A percentile compares a stretch with the other conserved stretches of the same genome.
These are phyloP conservation scores for Solanum bulbocastanum DNA, from an alignment of 257 asterid species.

Conservation along the genomic window DNA sequence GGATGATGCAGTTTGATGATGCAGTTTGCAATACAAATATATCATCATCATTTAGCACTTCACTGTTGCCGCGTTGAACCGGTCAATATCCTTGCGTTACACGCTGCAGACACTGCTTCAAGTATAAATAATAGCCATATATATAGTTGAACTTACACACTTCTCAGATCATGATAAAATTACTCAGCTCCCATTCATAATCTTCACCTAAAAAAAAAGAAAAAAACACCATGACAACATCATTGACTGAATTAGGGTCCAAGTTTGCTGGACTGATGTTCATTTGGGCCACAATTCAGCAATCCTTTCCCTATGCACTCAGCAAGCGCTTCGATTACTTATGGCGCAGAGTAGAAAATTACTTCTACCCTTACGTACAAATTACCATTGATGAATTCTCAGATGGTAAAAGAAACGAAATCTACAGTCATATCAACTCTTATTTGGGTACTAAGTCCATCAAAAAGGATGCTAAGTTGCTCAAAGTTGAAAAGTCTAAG, in stretches of 20 bases:
- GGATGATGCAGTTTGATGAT: not conserved
- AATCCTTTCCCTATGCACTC: not conserved
- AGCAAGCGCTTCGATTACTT: not conserved
- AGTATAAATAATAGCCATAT: not conserved
- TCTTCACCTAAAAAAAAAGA: not conserved
- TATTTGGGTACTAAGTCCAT: not conserved
- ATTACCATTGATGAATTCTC: not conserved
- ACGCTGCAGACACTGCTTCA: not conserved
- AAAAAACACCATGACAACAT: not conserved
- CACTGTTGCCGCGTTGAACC: not conserved
- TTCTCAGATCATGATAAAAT: not conserved
- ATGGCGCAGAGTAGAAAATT: not conserved
- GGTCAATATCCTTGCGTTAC: not conserved
- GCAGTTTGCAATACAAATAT: not conserved
- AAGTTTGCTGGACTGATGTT: not conserved
- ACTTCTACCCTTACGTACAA: not conserved
- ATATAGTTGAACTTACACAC: not conserved
- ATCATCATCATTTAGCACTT: not conserved
- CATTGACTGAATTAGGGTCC: not conserved
- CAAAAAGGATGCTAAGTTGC: not conserved
- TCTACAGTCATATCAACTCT: not conserved
- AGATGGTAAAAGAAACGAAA: not conserved
- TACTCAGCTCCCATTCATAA: not conserved
- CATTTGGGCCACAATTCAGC: not conserved
- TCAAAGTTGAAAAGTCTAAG: not conserved